These are phyloP conservation scores for Prasinococcaceae sp. DNA, from an alignment of 139 green algal species.

Conservation along the genomic window DNA sequence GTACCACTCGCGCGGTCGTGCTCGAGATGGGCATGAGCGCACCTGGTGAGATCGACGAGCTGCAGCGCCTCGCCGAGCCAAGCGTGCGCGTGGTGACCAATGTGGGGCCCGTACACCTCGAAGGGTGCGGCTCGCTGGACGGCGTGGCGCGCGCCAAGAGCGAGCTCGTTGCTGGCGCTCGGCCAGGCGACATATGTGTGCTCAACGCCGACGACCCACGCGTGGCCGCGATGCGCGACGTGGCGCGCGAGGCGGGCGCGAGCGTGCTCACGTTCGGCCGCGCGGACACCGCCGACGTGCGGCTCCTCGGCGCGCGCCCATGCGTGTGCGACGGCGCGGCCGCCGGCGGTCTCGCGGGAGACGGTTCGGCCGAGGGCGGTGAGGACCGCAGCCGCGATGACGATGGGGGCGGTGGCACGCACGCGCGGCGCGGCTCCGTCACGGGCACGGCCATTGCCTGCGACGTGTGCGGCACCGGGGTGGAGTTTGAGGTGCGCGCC, in stretches of 20 bases:
- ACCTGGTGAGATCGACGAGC: conserved; percentile 19
- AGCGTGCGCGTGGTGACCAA: conserved; percentile 26
- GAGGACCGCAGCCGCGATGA: too few relatives aligned
- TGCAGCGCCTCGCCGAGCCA: conserved; percentile 14
- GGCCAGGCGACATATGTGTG: conserved; percentile 19
- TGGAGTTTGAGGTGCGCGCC: too few relatives aligned
- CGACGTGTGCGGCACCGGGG: too few relatives aligned
- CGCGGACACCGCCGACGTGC: background rate
- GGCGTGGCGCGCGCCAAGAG: conserved; percentile 23
- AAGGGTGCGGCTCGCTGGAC: conserved; percentile 5
- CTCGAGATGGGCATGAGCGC: conserved; percentile 30
- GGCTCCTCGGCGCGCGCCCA: background rate
- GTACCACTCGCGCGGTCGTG: background rate
- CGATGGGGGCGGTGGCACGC: too few relatives aligned
- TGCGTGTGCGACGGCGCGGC: too few relatives aligned
- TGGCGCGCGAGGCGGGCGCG: background rate
- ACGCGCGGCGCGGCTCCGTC: too few relatives aligned
- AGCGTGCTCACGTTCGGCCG: background rate
- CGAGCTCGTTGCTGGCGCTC: conserved; percentile 20
- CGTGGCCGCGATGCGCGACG: conserved; percentile 12
- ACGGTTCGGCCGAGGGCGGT: too few relatives aligned
- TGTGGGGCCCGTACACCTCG: conserved; percentile 24
- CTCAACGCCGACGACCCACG: conserved; percentile 24
- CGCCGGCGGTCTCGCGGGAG: too few relatives aligned
- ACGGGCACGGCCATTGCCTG: too few relatives aligned